Evolutionary conservation across 176 grass and related monocot species (phyloP), one percentile per base, ranked within the genome.

Genomic region (Oropetium thomaeum): DNA sequence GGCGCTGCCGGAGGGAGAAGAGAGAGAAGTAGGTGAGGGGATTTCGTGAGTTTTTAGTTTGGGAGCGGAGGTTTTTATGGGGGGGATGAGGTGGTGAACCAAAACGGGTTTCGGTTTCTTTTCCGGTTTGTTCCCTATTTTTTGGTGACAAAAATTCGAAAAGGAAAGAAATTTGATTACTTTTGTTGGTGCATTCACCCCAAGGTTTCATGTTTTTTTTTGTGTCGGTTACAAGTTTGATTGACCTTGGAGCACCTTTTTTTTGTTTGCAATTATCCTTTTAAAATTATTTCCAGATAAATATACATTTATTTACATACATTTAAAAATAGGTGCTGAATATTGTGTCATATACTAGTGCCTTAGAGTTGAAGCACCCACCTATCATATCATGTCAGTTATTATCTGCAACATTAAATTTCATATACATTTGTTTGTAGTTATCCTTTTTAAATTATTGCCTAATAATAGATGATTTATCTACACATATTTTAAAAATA

Each of bases 41-140:
- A 77, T 82, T 87, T 65, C 43, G 71, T 34, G 2, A 34, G 70
- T 28, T 44, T 64, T 70, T 76, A 63, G 40, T 52, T 74, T 10
- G 4, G 39, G 31, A 73, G 60, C 39, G 15, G 69, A 53, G 70
- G 64, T 53, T 81, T 86, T 86, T 81, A 86, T 75, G 71, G 83
- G 62, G 71, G 83, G 62, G 71, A 79, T 65, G 41, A 19, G 4
- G 7, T 30, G 34, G 10, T 8, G 14, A 29, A 44, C 7, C 3
- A 10, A 7, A 4, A 23, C n/a, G 5, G 29, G 60, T 76, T 8
- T n/a, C 45, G 1, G 31, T 30, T 69, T 7, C 5, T 14, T 19
- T 67, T 23, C 45, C 23, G n/a, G n/a, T 34, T 37, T 41, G 2
- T 27, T 9, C 25, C 1, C 7, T 49, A 6, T 20, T 54, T 54